Evolutionary conservation across 2,329 filamentous ascomycete genomes (phyloP).

Genomic region (Exophiala alcalophila): DNA sequence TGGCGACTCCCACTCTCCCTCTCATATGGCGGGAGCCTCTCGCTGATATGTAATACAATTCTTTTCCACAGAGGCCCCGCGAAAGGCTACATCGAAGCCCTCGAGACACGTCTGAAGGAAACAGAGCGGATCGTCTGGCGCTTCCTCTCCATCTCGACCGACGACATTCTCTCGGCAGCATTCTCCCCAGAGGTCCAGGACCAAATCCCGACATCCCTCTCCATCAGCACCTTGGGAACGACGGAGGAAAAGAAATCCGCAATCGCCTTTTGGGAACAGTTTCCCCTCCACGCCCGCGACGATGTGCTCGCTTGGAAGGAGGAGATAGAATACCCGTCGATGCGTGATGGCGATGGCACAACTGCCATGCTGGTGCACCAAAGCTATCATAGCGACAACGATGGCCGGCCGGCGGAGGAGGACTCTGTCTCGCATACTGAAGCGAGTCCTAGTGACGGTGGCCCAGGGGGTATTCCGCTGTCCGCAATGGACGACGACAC

Average conservation of each 20-base stretch:
- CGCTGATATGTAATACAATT: not conserved
- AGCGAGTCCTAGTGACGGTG: no score
- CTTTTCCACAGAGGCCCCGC: slow-evolving; percentile 38
- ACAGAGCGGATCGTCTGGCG: slow-evolving; percentile 40
- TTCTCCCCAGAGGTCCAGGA: slow-evolving; percentile 15
- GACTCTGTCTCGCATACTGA: no score
- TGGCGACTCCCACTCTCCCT: not conserved
- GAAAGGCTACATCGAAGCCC: slow-evolving; percentile 45
- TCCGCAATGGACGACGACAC: no score
- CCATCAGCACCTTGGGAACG: slow-evolving; percentile 1
- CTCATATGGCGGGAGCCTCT: not conserved
- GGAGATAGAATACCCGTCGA: slow-evolving; percentile 21
- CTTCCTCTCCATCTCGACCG: slow-evolving; percentile 34
- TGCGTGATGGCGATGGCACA: no score
- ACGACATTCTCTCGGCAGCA: slow-evolving; percentile 31
- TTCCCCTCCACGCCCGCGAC: slow-evolving; percentile 33
- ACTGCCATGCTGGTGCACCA: no score
- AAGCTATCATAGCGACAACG: no score
- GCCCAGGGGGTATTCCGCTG: no score
- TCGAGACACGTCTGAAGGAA: slow-evolving; percentile 41
- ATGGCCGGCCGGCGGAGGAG: no score
- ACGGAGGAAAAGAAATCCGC: slow-evolving; percentile 12
- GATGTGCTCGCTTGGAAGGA: slow-evolving; percentile 37
- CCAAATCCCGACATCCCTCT: slow-evolving; percentile 3
- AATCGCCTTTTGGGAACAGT: slow-evolving; percentile 34